A percentile compares a stretch with the other conserved stretches of the same genome.
These are phyloP conservation scores for Paraphoma sp. DNA, from an alignment of 2,329 filamentous ascomycete species.

Conservation along the genomic window DNA sequence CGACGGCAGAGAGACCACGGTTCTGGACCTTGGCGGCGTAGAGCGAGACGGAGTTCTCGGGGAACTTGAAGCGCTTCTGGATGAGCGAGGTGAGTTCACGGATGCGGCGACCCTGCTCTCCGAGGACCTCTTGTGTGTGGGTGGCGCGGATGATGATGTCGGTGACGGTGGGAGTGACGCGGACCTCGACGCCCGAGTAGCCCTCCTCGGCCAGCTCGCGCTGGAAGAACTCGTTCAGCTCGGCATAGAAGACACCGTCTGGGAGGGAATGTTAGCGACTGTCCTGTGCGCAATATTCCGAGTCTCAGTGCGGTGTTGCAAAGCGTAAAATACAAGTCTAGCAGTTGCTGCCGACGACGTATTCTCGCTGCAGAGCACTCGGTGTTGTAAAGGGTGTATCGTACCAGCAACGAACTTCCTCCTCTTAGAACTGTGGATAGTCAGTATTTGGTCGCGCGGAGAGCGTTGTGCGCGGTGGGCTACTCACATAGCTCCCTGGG, in stretches of 20 bases:
- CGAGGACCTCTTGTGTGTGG: conserved; percentile 99
- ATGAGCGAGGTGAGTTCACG: conserved; percentile 99
- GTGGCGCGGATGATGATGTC: conserved; percentile 99
- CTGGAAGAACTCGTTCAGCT: conserved; percentile 99
- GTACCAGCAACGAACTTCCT: conserved; percentile 69
- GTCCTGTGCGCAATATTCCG: conserved; percentile 21
- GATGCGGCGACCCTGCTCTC: conserved; percentile 99
- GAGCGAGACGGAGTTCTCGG: conserved; percentile 99
- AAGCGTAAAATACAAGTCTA: not conserved
- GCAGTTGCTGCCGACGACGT: not conserved
- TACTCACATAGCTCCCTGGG: conserved; percentile 51
- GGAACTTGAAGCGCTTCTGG: conserved; percentile 99
- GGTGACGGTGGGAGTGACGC: conserved; percentile 99
- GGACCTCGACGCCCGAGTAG: conserved; percentile 99
- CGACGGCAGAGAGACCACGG: conserved; percentile 98
- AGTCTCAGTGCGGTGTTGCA: conserved; percentile 1
- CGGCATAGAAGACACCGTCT: conserved; percentile 99
- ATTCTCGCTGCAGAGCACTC: conserved; percentile 2
- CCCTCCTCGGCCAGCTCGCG: conserved; percentile 99
- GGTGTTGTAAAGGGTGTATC: conserved; percentile 31
- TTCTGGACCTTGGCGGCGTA: conserved; percentile 99
- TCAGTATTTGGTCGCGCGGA: conserved; percentile 28
- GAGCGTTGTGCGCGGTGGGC: conserved; percentile 3
- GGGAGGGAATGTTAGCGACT: conserved; percentile 29
- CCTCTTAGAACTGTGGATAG: conserved; percentile 75